Conservation (phyloP, 106 monocot species). For the Dactylorhiza incarnata region DNA sequence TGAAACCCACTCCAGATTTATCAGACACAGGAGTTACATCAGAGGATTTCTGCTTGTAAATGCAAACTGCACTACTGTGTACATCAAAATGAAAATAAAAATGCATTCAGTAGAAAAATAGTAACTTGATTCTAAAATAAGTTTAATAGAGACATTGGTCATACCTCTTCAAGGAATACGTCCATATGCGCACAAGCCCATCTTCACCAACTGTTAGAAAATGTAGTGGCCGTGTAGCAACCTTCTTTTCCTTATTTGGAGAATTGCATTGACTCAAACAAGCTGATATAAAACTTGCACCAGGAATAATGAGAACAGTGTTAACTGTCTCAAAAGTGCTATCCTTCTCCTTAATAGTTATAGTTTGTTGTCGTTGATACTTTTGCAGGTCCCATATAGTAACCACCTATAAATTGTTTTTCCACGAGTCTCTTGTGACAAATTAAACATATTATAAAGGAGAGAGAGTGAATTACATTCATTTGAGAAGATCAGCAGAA, state of each 20-base stretch:
- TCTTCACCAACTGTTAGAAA: constrained; percentile 91
- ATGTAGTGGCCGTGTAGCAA: constrained; percentile 16
- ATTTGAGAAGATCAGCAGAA: background rate
- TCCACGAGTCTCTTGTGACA: background rate
- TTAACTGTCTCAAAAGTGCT: constrained; percentile 38
- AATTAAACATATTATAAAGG: background rate
- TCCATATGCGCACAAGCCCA: constrained; percentile 81
- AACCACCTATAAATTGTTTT: constrained; percentile 54
- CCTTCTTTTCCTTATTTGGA: constrained; percentile 17
- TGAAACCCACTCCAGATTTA: constrained; percentile 61
- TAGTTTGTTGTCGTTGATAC: constrained; percentile 56
- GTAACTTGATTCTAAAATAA: background rate
- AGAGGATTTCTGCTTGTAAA: constrained; percentile 79
- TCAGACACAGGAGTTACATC: constrained; percentile 49
- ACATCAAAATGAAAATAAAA: constrained; percentile 5
- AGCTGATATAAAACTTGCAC: constrained; percentile 35
- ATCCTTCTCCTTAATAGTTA: constrained; percentile 58
- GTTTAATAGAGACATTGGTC: background rate
- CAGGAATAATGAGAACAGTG: constrained; percentile 44
- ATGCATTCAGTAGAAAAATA: background rate
- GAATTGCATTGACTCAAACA: constrained; percentile 20
- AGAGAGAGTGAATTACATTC: background rate
- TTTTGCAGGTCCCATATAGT: constrained; percentile 69
- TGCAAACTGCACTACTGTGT: constrained; percentile 44
- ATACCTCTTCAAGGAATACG: constrained; percentile 16